These are phyloP conservation scores for Senna siamea DNA, from an alignment of 306 rosid species.

Conservation along the genomic window DNA sequence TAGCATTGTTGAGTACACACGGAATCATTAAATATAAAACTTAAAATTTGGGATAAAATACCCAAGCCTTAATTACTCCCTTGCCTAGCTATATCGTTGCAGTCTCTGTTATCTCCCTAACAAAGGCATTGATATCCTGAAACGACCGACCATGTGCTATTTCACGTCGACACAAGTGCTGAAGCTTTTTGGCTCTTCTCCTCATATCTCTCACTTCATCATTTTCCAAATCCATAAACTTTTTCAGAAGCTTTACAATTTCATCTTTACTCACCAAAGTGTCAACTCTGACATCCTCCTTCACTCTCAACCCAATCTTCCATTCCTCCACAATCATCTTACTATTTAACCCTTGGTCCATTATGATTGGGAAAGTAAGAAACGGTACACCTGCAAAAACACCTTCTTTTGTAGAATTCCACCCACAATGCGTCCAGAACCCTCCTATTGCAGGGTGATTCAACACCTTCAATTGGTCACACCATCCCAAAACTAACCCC, in stretches of 20 bases:
- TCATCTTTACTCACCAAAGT: constrained; percentile 41
- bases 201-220: constrained; percentile 29
- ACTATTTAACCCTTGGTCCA: constrained; percentile 51
- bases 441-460: constrained; percentile 50
- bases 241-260: constrained; percentile 30
- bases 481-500: constrained; percentile 52
- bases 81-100: too few relatives aligned
- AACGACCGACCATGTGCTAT: constrained; percentile 52
- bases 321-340: constrained; percentile 54
- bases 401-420: constrained; percentile 60
- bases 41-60: neutral
- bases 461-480: constrained; percentile 60
- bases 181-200: constrained; percentile 30
- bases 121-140: constrained; percentile 39
- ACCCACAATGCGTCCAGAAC: constrained; percentile 63
- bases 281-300: neutral
- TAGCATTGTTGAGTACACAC: neutral
- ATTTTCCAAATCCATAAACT: constrained; percentile 44
- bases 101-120: too few relatives aligned
- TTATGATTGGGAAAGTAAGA: constrained; percentile 43
- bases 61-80: neutral
- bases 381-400: constrained; percentile 48
- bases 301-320: constrained; percentile 52
- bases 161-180: constrained; percentile 26
- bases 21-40: too few relatives aligned